Evolutionary conservation across 148 eudicot genomes (phyloP).

Genomic region (Diospyros lotus): DNA sequence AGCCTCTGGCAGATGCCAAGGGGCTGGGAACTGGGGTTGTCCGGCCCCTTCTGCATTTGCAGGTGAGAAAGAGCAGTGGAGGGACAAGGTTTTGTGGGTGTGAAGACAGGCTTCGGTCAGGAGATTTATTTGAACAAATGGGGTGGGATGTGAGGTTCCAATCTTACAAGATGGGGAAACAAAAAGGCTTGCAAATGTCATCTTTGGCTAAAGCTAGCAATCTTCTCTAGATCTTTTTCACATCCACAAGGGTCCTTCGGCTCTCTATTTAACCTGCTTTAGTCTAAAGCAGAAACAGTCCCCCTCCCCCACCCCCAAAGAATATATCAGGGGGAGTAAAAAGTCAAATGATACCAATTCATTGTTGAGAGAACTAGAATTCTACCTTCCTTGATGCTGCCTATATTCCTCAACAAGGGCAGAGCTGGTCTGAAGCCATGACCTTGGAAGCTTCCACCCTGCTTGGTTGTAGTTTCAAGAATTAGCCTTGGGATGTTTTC

Average conservation of each 20-base stretch:
- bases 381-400: slow-evolving; percentile 11
- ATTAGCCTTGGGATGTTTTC: neutral
- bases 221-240: neutral
- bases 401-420: slow-evolving; percentile 10
- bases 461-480: no score
- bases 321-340: neutral
- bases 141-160: slow-evolving; percentile 2
- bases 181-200: neutral
- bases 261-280: slow-evolving; percentile 7
- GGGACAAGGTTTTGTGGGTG: neutral
- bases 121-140: neutral
- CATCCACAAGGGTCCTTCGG: neutral
- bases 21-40: neutral
- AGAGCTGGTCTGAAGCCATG: neutral
- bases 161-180: slow-evolving; percentile 10
- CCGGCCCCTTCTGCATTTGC: slow-evolving; percentile 3
- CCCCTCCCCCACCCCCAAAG: neutral
- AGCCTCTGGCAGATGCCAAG: slow-evolving; percentile 18
- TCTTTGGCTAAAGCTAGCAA: slow-evolving; percentile 2
- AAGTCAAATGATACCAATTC: neutral
- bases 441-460: neutral
- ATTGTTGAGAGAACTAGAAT: neutral
- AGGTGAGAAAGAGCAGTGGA: neutral
- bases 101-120: neutral
- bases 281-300: neutral